A percentile compares a stretch with the other conserved stretches of the same genome.
These are phyloP conservation scores for Herpotrichia juniperi DNA, from an alignment of 2,329 filamentous ascomycete species.

Conservation along the genomic window DNA sequence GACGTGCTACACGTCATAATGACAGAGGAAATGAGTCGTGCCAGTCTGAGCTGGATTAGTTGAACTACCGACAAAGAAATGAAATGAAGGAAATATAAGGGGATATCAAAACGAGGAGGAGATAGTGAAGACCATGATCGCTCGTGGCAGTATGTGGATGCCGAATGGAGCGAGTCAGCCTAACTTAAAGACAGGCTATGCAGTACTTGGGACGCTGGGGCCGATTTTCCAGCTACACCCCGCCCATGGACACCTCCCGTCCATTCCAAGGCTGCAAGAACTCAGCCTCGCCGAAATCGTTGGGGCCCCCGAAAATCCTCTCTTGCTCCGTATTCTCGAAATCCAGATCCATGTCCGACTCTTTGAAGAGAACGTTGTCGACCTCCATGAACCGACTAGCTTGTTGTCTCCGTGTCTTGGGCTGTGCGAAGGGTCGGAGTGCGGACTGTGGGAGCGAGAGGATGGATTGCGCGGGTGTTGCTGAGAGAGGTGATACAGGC, in stretches of 20 bases:
- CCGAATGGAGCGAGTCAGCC: no score
- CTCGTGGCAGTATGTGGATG: neutral
- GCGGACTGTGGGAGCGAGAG: conserved; percentile 25
- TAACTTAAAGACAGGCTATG: no score
- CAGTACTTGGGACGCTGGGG: no score
- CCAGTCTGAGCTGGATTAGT: neutral
- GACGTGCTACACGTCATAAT: neutral
- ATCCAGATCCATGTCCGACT: conserved; percentile 38
- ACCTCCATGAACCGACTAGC: conserved; percentile 17
- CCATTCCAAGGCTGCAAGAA: conserved; percentile 54
- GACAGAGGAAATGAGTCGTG: neutral
- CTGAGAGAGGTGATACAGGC: conserved; percentile 42
- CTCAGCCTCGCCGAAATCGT: conserved; percentile 72
- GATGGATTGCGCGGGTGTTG: conserved; percentile 26
- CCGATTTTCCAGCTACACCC: conserved; percentile 20
- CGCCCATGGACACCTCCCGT: conserved; percentile 41
- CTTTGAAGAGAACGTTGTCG: conserved; percentile 17
- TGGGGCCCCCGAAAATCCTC: conserved; percentile 41
- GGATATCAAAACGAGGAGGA: conserved; percentile 1
- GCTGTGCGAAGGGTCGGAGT: conserved; percentile 36
- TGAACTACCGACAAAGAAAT: neutral
- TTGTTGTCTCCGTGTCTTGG: conserved; percentile 26
- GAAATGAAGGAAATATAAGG: neutral
- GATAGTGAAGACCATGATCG: no score
- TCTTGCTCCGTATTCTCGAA: conserved; percentile 40